These are phyloP conservation scores for Fomitopsis palustris DNA, from an alignment of 1,284 basidiomycete species.

Conservation along the genomic window DNA sequence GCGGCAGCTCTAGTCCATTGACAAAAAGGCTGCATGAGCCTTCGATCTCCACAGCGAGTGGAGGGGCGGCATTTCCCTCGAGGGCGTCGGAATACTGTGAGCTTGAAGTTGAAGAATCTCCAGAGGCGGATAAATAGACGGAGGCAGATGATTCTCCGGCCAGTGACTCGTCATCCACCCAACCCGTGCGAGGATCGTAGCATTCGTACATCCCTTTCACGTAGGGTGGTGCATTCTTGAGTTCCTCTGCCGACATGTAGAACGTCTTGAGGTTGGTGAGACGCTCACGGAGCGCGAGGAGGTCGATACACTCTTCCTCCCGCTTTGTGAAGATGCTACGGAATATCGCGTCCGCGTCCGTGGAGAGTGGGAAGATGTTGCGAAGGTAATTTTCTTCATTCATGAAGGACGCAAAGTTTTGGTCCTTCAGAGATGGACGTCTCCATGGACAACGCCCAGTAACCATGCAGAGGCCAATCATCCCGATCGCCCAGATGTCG, in stretches of 20 bases:
- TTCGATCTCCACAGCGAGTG: neutral
- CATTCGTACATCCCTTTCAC: conserved; percentile 8
- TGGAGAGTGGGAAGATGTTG: conserved; percentile 70
- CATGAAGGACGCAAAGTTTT: conserved; percentile 51
- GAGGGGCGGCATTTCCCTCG: neutral
- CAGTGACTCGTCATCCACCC: conserved; percentile 8
- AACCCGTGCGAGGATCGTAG: conserved; percentile 6
- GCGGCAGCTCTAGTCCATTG: neutral
- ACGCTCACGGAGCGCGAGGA: conserved; percentile 52
- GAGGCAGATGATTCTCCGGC: neutral
- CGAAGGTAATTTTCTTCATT: conserved; percentile 63
- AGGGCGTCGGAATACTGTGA: neutral
- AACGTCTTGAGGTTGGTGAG: conserved; percentile 24
- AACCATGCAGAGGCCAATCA: conserved; percentile 63
- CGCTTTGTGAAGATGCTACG: conserved; percentile 54
- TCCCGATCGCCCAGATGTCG: conserved; percentile 29
- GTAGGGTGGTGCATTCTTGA: conserved; percentile 5
- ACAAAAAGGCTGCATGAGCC: neutral
- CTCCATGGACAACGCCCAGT: conserved; percentile 92
- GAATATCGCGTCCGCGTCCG: conserved; percentile 52
- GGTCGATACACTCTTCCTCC: conserved; percentile 47
- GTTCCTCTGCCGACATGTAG: conserved; percentile 23
- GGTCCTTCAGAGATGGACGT: conserved; percentile 68
- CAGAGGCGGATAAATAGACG: neutral
- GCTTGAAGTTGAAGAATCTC: neutral